Conservation (phyloP, 2,329 filamentous ascomycete species). For the Colletotrichum tropicale region DNA sequence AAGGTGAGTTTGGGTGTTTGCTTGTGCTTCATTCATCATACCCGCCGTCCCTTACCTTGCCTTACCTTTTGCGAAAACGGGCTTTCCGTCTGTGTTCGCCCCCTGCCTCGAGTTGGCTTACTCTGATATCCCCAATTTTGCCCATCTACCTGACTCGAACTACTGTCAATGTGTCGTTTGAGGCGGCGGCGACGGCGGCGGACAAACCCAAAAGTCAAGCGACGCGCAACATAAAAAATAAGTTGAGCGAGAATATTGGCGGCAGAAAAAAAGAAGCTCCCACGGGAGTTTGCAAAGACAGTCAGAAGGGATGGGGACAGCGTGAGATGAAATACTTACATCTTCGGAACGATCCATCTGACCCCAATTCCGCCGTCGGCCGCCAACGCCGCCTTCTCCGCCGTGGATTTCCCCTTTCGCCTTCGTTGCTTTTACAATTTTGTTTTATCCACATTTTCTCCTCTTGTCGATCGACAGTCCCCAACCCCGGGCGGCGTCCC, state of each 20-base stretch:
- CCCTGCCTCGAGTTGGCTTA: background rate
- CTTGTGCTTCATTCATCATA: background rate
- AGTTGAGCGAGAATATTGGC: background rate
- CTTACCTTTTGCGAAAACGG: background rate
- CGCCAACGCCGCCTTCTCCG: background rate
- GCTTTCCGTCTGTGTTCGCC: background rate
- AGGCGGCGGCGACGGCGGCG: background rate
- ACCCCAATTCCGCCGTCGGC: background rate
- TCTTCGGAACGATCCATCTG: background rate
- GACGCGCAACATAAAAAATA: background rate
- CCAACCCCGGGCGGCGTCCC: background rate
- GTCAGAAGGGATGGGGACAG: background rate
- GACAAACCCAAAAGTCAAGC: background rate
- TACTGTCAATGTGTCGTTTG: conserved; percentile 1
- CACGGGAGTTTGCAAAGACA: background rate
- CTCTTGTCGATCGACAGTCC: conserved; percentile 9
- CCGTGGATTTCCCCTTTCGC: background rate
- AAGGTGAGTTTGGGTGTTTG: conserved; percentile 50
- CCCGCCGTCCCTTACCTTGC: background rate
- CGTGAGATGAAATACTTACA: background rate
- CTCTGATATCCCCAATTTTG: background rate
- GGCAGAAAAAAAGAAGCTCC: background rate
- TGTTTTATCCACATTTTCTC: conserved; percentile 17
- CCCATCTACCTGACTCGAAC: conserved; percentile 10
- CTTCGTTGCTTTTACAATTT: background rate